Evolutionary conservation across 345 rosid species (phyloP).

Genomic region (Eucalyptus coolabah): DNA sequence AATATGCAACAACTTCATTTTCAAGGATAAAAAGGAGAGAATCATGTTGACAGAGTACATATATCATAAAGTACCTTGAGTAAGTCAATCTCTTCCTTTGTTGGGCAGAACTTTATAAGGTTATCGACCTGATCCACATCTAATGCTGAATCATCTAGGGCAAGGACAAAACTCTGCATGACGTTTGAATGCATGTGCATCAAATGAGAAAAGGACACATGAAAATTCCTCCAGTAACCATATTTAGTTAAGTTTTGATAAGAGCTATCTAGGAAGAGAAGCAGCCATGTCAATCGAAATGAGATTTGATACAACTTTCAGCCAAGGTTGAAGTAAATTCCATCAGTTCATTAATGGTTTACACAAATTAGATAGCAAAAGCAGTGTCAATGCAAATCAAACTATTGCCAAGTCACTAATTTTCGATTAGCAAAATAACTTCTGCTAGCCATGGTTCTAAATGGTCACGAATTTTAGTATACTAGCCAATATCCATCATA

Average conservation of each 20-base stretch:
- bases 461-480: background rate
- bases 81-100: slow-evolving; percentile 89
- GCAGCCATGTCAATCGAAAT: background rate
- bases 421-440: background rate
- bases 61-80: slow-evolving; percentile 35
- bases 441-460: background rate
- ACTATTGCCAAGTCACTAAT: background rate
- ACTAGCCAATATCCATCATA: background rate
- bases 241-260: background rate
- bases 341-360: background rate
- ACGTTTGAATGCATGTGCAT: background rate
- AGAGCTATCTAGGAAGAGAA: background rate
- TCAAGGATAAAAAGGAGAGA: background rate
- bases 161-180: slow-evolving; percentile 60
- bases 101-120: slow-evolving; percentile 85
- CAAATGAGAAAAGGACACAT: background rate
- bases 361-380: background rate
- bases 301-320: background rate
- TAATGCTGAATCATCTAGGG: slow-evolving; percentile 68
- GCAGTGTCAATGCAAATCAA: background rate
- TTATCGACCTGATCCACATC: slow-evolving; percentile 90
- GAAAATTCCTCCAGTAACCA: background rate
- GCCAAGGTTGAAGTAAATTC: background rate
- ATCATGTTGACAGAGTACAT: background rate
- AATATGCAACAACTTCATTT: background rate